Evolutionary conservation across 305 asterid genomes (phyloP).

Genomic region (Fraxinus velutina): DNA sequence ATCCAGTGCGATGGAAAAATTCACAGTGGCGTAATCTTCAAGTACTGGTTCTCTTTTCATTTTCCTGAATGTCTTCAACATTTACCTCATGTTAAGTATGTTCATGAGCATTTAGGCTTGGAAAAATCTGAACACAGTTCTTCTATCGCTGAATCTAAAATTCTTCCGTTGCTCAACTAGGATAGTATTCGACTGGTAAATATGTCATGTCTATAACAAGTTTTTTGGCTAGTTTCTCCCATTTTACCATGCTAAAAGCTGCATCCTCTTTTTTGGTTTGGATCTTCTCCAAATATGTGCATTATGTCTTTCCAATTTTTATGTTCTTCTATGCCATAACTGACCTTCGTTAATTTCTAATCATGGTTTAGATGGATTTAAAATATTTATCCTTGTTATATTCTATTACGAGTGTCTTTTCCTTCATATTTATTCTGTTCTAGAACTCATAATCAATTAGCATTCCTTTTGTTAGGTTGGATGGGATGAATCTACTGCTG

Average conservation of each 20-base stretch:
- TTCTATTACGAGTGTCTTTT: not conserved
- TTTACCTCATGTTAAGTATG: not conserved
- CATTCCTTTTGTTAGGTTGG: constrained; percentile 57
- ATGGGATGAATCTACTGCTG: constrained; percentile 98
- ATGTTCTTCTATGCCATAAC: not conserved
- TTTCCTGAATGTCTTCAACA: not conserved
- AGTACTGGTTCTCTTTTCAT: constrained; percentile 36
- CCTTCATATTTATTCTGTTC: not conserved
- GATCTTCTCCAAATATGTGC: not conserved
- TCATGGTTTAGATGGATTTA: not conserved
- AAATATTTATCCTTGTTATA: not conserved
- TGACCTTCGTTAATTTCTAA: not conserved
- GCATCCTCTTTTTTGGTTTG: not conserved
- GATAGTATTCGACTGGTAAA: not conserved
- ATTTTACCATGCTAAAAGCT: not conserved
- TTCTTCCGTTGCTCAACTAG: not conserved
- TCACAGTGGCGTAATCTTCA: constrained; percentile 99
- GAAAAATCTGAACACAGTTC: not conserved
- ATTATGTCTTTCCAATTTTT: not conserved
- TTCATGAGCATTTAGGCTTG: not conserved
- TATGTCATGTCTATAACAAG: not conserved
- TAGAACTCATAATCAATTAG: not conserved
- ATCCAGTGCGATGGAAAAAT: constrained; percentile 81
- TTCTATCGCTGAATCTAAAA: not conserved
- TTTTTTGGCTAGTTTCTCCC: not conserved